These are phyloP conservation scores for Penicillium sp. DNA, from an alignment of 2,329 filamentous ascomycete species.

Conservation along the genomic window DNA sequence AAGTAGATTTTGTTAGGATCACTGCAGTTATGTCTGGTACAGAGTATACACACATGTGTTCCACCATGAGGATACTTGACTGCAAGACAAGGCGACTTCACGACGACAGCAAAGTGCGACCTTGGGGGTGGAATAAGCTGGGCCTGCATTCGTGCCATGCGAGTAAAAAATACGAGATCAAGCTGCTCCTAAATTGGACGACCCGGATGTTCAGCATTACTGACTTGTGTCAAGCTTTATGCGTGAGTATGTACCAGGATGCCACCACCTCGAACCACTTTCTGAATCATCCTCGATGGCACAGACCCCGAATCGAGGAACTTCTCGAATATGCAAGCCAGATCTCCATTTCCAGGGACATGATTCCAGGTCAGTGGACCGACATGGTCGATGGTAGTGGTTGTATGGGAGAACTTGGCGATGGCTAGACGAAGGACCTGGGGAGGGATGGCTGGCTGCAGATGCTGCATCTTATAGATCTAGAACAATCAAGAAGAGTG, in stretches of 20 bases:
- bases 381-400: slow-evolving; percentile 29
- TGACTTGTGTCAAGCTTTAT: not conserved
- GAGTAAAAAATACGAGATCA: slow-evolving; percentile 30
- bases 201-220: not conserved
- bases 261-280: slow-evolving; percentile 28
- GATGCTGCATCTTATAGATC: not conserved
- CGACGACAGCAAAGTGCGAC: slow-evolving; percentile 34
- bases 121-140: slow-evolving; percentile 17
- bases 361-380: slow-evolving; percentile 40
- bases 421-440: slow-evolving; percentile 23
- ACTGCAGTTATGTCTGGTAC: not conserved
- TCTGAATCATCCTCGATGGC: slow-evolving; percentile 23
- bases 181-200: slow-evolving; percentile 33
- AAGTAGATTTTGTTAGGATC: not conserved
- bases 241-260: slow-evolving; percentile 29
- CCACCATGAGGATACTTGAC: slow-evolving; percentile 35
- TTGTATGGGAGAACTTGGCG: slow-evolving; percentile 41
- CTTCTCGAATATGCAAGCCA: slow-evolving; percentile 32
- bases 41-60: slow-evolving; percentile 22
- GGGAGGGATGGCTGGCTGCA: slow-evolving; percentile 6
- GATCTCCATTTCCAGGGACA: slow-evolving; percentile 30
- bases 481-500: not conserved
- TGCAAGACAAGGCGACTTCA: slow-evolving; percentile 40
- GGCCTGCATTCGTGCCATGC: slow-evolving; percentile 17
- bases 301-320: slow-evolving; percentile 4